Evolutionary conservation across 2,329 filamentous ascomycete species (phyloP).

Genomic region (Fragosphaeria purpurea): DNA sequence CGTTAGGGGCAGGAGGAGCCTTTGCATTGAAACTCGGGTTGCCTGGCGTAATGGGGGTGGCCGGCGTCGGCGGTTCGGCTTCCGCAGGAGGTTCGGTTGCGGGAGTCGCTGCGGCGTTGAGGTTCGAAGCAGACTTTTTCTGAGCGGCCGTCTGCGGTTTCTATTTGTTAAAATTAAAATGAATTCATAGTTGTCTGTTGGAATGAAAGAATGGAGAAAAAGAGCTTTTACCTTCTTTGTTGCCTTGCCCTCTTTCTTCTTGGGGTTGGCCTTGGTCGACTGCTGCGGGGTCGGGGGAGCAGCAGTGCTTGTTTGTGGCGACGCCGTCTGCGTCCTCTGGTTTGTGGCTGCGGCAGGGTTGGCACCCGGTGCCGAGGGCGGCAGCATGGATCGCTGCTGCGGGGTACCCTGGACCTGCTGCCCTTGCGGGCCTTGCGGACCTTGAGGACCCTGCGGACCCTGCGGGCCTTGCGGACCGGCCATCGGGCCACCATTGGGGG

Average conservation of each 20-base stretch:
- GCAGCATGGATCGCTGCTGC: slow-evolving; percentile 62
- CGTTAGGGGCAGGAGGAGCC: slow-evolving; percentile 26
- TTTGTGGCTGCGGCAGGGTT: slow-evolving; percentile 32
- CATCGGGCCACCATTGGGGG: slow-evolving; percentile 33
- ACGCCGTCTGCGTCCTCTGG: slow-evolving; percentile 43
- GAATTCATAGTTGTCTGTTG: too few relatives aligned
- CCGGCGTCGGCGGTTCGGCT: slow-evolving; percentile 49
- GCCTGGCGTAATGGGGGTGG: slow-evolving; percentile 54
- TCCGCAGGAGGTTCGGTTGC: slow-evolving; percentile 46
- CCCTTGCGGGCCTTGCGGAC: slow-evolving; percentile 30
- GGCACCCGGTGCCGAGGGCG: slow-evolving; percentile 48
- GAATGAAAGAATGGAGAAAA: neutral
- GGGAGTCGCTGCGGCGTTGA: slow-evolving; percentile 43
- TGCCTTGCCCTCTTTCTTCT: slow-evolving; percentile 63
- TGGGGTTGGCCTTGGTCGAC: slow-evolving; percentile 60
- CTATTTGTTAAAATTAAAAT: slow-evolving; percentile 5
- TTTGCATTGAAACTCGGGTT: slow-evolving; percentile 41
- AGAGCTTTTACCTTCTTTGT: slow-evolving; percentile 52
- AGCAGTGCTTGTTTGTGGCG: slow-evolving; percentile 52
- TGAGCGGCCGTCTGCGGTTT: slow-evolving; percentile 38
- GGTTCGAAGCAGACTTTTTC: slow-evolving; percentile 53
- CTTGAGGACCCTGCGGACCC: too few relatives aligned
- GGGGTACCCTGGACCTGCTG: slow-evolving; percentile 56
- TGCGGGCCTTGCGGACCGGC: slow-evolving; percentile 18
- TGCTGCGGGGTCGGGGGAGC: slow-evolving; percentile 71